Evolutionary conservation across 805 yeast species (phyloP), one percentile per base, ranked within the genome.

Genomic region (Wickerhamomyces silvicola): DNA sequence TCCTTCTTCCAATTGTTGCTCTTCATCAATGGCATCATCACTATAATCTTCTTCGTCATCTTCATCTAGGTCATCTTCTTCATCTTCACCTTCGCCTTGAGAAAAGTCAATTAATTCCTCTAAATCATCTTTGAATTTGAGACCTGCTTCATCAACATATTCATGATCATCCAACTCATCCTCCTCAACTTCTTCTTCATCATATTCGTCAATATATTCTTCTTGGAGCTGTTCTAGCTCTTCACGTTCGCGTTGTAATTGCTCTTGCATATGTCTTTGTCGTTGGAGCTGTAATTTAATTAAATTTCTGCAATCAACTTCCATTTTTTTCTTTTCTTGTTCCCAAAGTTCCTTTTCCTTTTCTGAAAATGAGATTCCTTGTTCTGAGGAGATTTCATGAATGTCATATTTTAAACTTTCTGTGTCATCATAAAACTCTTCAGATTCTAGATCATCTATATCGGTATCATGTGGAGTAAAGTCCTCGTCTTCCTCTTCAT

Each of bases 1-100:
- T 10, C 90, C 80, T 57, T 87, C 94, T 46, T 75, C 79, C 48
- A 83, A 59, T 31, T 87, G 68, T 53, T 67, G 80, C 38, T 75
- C 81, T 32, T 78, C 80, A 38, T 69, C 75, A n/a, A 60, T 39
- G 10, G 56, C 62, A 29, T 63, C 58, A 27, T 62, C 53, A 49
- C 43, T 37, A 26, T 23, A 39, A 10, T 39, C 64, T n/a, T 62
- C 70, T 9, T 60, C 68, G 5, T 62, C 67, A 10, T 59, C 64
- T 4, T 61, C 59, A 2, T 62, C 60, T 4, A 59, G 63, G 10
- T 59, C 62, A 7, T 61, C 65, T 1, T 54, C 63, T 7, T 34
- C 36, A 12, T 31, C 42, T 5, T 41, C 42, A 11, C 48, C 56
- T 7, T 52, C 54, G 11, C n/a, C n/a, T n/a, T n/a, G n/a, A n/a